A percentile compares a stretch with the other conserved stretches of the same genome.
phyloP scores from a whole-genome alignment of 1,284 basidiomycete genomes.

The Mycena citricolor region DNA sequence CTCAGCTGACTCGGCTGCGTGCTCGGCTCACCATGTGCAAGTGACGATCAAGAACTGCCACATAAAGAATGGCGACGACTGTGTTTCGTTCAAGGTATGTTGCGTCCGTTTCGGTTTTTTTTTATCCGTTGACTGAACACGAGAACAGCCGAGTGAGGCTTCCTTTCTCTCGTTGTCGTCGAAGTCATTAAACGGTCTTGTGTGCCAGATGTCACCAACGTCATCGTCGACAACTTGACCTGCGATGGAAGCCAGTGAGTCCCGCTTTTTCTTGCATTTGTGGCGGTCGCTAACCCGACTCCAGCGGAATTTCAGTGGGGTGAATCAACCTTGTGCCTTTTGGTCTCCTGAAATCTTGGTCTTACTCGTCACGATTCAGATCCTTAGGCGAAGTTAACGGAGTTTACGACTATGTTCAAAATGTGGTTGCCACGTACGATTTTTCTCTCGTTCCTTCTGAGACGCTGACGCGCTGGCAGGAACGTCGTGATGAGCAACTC shows the following conservation, averaged over 20 bases:
- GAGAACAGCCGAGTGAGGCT: constrained; percentile 52
- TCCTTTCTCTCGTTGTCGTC: background rate
- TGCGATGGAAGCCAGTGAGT: constrained; percentile 58
- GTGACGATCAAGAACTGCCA: constrained; percentile 50
- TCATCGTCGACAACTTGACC: constrained; percentile 54
- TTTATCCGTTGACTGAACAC: too few relatives aligned
- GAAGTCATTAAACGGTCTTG: background rate
- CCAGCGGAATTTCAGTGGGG: constrained; percentile 63
- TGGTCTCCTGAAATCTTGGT: too few relatives aligned
- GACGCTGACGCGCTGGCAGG: constrained; percentile 25
- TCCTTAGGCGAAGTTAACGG: constrained; percentile 55
- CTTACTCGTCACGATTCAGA: too few relatives aligned
- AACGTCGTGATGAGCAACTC: constrained; percentile 60
- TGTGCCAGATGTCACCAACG: constrained; percentile 50
- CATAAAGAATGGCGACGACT: constrained; percentile 61
- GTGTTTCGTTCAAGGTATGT: constrained; percentile 68
- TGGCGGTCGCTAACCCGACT: background rate
- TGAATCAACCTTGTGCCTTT: too few relatives aligned
- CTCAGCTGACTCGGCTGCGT: too few relatives aligned
- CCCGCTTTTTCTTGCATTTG: constrained; percentile 1
- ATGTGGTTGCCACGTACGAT: constrained; percentile 49
- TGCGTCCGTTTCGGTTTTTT: too few relatives aligned
- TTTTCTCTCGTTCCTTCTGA: background rate
- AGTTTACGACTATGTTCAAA: constrained; percentile 59
- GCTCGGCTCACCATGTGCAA: too few relatives aligned